Evolutionary conservation across 169 alveolate species (phyloP).

Genomic region (Plasmodium malariae): DNA sequence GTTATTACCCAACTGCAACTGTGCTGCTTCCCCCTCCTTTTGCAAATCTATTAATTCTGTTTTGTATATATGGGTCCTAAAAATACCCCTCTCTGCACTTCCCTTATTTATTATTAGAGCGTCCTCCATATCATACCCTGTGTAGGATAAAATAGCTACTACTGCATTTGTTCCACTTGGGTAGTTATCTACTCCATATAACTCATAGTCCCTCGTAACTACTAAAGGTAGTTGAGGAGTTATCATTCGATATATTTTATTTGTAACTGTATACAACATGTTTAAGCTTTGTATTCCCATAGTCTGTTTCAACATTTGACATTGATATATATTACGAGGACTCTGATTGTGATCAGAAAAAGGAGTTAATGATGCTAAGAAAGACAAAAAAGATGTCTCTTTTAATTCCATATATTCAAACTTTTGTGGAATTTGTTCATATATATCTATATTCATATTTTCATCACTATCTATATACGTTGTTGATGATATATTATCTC

Average conservation of each 20-base stretch:
- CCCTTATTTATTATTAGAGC: slow-evolving; percentile 99
- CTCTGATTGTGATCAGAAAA: slow-evolving; percentile 99
- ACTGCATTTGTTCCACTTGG: slow-evolving; percentile 99
- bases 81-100: slow-evolving; percentile 99
- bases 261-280: slow-evolving; percentile 96
- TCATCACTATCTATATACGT: slow-evolving; percentile 73
- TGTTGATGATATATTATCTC: slow-evolving; percentile 26
- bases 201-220: slow-evolving; percentile 94
- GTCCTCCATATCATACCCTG: slow-evolving; percentile 99
- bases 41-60: slow-evolving; percentile 89
- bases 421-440: slow-evolving; percentile 87
- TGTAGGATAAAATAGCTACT: slow-evolving; percentile 99
- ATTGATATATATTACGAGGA: slow-evolving; percentile 99
- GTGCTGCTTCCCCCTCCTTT: slow-evolving; percentile 45
- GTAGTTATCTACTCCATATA: slow-evolving; percentile 95
- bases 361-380: slow-evolving; percentile 97
- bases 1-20: slow-evolving; percentile 70
- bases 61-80: slow-evolving; percentile 98
- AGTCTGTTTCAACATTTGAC: slow-evolving; percentile 99
- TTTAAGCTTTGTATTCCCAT: slow-evolving; percentile 99
- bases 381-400: slow-evolving; percentile 96
- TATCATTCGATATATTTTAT: slow-evolving; percentile 94
- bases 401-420: slow-evolving; percentile 97
- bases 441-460: slow-evolving; percentile 63
- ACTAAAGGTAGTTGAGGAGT: slow-evolving; percentile 99